phyloP scores from a whole-genome alignment of 768 basidiomycete species.

The Crucibulum laeve region DNA sequence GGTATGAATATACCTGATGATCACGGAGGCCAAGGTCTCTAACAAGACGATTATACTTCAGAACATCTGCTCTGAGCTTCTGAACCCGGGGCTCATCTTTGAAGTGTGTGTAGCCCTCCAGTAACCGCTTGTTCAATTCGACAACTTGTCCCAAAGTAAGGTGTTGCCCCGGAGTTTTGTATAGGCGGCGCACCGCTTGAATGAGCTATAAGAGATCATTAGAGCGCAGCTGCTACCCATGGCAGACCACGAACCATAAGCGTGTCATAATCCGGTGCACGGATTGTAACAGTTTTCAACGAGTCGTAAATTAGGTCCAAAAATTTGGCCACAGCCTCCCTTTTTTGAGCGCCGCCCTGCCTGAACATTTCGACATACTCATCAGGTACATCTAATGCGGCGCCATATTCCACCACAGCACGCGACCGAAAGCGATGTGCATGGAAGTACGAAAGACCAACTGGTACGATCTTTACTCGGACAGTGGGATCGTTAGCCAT shows the following conservation, averaged over 20 bases:
- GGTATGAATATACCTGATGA: constrained; percentile 63
- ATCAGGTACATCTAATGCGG: constrained; percentile 85
- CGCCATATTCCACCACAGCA: constrained; percentile 95
- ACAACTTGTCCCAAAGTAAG: constrained; percentile 94
- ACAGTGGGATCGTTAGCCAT: constrained; percentile 89
- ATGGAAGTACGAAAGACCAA: constrained; percentile 73
- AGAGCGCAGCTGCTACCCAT: constrained; percentile 3
- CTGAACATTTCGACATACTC: constrained; percentile 90
- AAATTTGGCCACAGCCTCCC: constrained; percentile 86
- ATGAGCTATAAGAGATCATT: constrained; percentile 61
- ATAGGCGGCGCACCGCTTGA: constrained; percentile 90
- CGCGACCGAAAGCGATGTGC: constrained; percentile 89
- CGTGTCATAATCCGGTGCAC: constrained; percentile 96
- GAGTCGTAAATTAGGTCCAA: constrained; percentile 90
- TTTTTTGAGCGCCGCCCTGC: constrained; percentile 80
- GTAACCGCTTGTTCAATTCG: constrained; percentile 86
- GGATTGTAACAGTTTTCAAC: constrained; percentile 91
- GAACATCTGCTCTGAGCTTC: constrained; percentile 72
- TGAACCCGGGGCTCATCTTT: constrained; percentile 89
- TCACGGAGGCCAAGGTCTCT: constrained; percentile 90
- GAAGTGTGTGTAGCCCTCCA: constrained; percentile 91
- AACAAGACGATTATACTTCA: constrained; percentile 85
- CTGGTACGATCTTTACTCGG: constrained; percentile 88
- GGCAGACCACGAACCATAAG: constrained; percentile 69
- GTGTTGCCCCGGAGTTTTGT: constrained; percentile 92